These are phyloP conservation scores for Saururus chinensis DNA, from an alignment of 164 flowering plant species.

Conservation along the genomic window DNA sequence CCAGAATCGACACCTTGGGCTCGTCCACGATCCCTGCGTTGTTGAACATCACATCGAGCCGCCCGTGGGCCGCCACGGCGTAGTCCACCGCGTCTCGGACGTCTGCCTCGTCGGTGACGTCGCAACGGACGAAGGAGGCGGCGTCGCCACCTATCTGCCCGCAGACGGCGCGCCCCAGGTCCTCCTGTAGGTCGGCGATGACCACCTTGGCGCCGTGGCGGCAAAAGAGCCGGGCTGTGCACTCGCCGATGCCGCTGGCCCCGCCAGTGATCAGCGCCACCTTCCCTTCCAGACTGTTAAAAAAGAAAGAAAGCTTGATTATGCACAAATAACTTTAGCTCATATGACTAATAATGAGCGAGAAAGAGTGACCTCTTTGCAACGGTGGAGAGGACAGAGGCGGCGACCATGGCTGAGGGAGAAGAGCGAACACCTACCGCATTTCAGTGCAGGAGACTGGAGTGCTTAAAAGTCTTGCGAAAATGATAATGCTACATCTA, in stretches of 20 bases:
- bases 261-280: conserved; percentile 13
- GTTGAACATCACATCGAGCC: conserved; percentile 42
- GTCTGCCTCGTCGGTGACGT: conserved; percentile 31
- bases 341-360: too few species aligned
- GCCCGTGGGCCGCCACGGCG: conserved; percentile 28
- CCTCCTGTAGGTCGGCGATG: conserved; percentile 9
- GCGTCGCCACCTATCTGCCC: conserved; percentile 4
- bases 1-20: background rate
- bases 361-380: too few species aligned
- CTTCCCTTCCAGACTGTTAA: conserved; percentile 6
- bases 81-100: conserved; percentile 19
- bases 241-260: conserved; percentile 11
- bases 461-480: too few species aligned
- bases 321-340: too few species aligned
- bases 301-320: too few species aligned
- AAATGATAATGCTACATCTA: too few species aligned
- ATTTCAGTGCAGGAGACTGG: too few species aligned
- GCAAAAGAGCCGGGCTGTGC: conserved; percentile 4
- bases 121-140: conserved; percentile 22
- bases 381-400: too few species aligned
- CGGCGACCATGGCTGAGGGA: too few species aligned
- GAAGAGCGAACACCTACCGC: too few species aligned
- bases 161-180: conserved; percentile 7
- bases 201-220: conserved; percentile 10
- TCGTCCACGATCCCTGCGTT: conserved; percentile 33